These are phyloP conservation scores for Sugiyamaella valdiviana DNA, from an alignment of 805 yeast genomes.

Conservation along the genomic window DNA sequence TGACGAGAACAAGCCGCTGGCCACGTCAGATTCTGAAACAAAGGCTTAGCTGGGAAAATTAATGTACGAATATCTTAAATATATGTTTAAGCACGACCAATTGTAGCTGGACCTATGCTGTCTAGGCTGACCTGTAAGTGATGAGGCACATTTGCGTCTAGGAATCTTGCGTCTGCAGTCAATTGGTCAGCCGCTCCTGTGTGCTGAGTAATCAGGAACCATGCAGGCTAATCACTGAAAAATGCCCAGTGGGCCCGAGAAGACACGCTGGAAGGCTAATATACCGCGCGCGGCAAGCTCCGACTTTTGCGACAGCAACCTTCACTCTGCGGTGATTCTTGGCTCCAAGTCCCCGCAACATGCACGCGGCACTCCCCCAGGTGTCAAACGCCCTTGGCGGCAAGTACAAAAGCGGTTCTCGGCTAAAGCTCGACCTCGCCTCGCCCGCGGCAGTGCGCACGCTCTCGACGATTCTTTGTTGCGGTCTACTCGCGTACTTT, in stretches of 20 bases:
- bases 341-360: not conserved
- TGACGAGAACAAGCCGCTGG: not conserved
- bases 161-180: no score
- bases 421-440: not conserved
- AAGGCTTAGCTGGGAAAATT: not conserved
- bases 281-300: no score
- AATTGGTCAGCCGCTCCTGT: not conserved
- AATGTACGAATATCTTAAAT: not conserved
- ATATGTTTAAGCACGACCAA: no score
- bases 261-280: no score
- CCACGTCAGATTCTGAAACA: constrained; percentile 1
- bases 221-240: not conserved
- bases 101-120: no score
- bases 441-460: not conserved
- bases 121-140: no score
- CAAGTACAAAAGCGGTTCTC: not conserved
- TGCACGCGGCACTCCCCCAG: constrained; percentile 22
- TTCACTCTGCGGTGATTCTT: no score
- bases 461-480: not conserved
- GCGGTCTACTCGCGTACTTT: not conserved
- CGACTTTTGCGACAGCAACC: no score
- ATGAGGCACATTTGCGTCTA: no score
- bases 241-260: not conserved
- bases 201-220: not conserved
- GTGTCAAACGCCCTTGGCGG: constrained; percentile 4